phyloP scores from a whole-genome alignment of 108 stramenopile species.

The Ochromonas danica region DNA sequence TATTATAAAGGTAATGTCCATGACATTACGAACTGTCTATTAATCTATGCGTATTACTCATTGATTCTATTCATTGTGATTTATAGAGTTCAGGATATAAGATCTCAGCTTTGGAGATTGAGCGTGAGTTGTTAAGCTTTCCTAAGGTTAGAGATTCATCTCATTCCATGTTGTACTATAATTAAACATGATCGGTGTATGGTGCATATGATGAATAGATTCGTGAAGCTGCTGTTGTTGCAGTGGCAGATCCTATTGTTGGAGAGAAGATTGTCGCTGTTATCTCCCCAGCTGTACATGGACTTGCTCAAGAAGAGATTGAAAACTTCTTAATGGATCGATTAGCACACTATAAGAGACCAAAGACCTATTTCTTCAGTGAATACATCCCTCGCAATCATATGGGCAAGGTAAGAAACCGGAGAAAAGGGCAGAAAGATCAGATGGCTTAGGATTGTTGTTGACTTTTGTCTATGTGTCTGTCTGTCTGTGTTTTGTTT shows the following conservation, averaged over 20 bases:
- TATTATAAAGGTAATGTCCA: too few species aligned
- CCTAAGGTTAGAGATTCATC: conserved; percentile 19
- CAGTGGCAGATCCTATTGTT: not conserved
- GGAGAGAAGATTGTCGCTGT: not conserved
- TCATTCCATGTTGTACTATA: too few species aligned
- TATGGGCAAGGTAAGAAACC: conserved; percentile 59
- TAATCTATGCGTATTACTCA: too few species aligned
- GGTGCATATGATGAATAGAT: too few species aligned
- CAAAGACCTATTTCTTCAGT: conserved; percentile 45
- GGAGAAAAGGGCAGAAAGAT: not conserved
- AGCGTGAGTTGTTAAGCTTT: conserved; percentile 36
- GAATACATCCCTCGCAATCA: conserved; percentile 65
- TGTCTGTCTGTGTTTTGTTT: not conserved
- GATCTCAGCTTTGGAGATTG: conserved; percentile 46
- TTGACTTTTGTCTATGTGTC: too few species aligned
- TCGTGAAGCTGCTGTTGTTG: conserved; percentile 41
- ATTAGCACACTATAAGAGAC: conserved; percentile 57
- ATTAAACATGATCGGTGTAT: too few species aligned
- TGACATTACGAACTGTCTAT: too few species aligned
- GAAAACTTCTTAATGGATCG: conserved; percentile 45
- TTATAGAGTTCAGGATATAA: conserved; percentile 45
- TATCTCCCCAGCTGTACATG: not conserved
- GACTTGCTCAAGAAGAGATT: conserved; percentile 39
- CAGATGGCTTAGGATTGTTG: too few species aligned
- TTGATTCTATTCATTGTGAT: too few species aligned